Evolutionary conservation across 2,329 filamentous ascomycete genomes (phyloP), one percentile per base, ranked within the genome.

Genomic region (Phaeoacremonium minimum): DNA sequence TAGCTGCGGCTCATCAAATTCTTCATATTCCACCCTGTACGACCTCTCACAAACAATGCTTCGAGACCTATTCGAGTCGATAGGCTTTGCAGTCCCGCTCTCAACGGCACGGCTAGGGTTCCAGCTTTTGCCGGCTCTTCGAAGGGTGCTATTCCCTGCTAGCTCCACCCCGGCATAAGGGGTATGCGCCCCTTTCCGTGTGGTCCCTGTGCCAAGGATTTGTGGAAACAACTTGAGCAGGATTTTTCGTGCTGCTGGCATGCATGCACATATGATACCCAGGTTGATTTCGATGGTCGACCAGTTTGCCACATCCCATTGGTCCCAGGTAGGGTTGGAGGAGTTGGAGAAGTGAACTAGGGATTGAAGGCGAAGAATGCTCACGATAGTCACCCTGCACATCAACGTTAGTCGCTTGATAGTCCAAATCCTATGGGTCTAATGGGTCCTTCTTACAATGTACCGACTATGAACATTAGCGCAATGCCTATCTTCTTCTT

Each of bases 401-500:
- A 28, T 15, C 16, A 18, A 8, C n/a, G 22, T 26, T 26, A 26
- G 22, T n/a, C n/a, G 22, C 22, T 26, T 26, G 22, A 9, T 26
- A 26, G 9, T 9, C 9, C 22, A 9, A n/a, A 26, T 26, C 22
- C n/a, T 26, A 9, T 26, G n/a, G 33, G 9, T n/a, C n/a, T n/a
- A n/a, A n/a, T n/a, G n/a, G n/a, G n/a, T n/a, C n/a, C n/a, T n/a
- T n/a, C 48, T 47, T 3, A 70, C 61, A 64, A 63, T 2, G 59
- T 51, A 26, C 69, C 67, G 2, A 69, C 55, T 4, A 57, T 50
- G 30, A 72, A 69, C 61, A 71, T 69, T 20, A 64, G 43, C 1
- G 51, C 46, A 1, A 70, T 56, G 36, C 64, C 58, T 6, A 66
- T n/a, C 53, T 71, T 73, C 53, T 71, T 71, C 54, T 66, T 67